phyloP scores from a whole-genome alignment of 73 alveolate genomes.

The Stentor coeruleus region DNA sequence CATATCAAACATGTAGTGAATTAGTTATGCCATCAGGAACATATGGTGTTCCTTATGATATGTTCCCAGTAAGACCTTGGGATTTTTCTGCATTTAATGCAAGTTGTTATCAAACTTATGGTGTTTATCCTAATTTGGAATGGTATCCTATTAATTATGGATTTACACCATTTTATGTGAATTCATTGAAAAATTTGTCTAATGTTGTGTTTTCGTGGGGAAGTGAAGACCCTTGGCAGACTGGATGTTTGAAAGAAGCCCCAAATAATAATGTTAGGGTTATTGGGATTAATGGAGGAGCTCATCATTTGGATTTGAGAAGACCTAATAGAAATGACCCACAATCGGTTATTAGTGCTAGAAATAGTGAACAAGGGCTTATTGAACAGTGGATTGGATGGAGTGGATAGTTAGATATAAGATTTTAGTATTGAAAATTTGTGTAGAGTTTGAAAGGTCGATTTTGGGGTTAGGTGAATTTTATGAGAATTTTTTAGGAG shows the following conservation, averaged over 20 bases:
- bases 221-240: conserved; percentile 71
- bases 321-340: conserved; percentile 61
- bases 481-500: too few relatives aligned
- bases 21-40: conserved; percentile 55
- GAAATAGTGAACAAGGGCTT: background rate
- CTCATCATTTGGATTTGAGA: conserved; percentile 68
- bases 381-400: background rate
- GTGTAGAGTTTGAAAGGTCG: too few relatives aligned
- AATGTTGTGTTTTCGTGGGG: conserved; percentile 57
- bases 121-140: conserved; percentile 40
- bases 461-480: too few relatives aligned
- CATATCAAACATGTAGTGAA: conserved; percentile 50
- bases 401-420: too few relatives aligned
- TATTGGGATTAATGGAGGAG: conserved; percentile 40
- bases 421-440: too few relatives aligned
- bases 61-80: conserved; percentile 48
- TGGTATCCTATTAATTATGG: conserved; percentile 47
- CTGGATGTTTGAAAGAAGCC: conserved; percentile 41
- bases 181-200: conserved; percentile 27
- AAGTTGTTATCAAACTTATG: conserved; percentile 25
- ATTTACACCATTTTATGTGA: conserved; percentile 28
- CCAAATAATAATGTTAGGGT: background rate
- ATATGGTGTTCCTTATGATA: conserved; percentile 37
- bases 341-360: background rate
- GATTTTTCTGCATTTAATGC: conserved; percentile 21